Percentiles rank a stretch among this genome's conserved stretches.
Conservation (phyloP, 2,329 filamentous ascomycete species). For the Colletotrichum spaethianum region DNA sequence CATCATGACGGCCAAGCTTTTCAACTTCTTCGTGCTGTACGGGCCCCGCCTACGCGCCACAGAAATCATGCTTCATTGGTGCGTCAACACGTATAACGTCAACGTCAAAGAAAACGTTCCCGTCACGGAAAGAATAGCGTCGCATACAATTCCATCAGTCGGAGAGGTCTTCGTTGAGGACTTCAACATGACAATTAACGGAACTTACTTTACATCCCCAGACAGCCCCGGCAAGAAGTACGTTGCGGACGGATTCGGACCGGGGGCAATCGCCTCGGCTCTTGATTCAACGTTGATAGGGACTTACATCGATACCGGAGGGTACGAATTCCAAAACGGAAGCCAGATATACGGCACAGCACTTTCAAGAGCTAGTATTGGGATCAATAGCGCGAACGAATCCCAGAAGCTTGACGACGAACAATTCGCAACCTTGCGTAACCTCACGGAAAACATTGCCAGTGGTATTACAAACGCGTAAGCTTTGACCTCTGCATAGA, state of each 20-base stretch:
- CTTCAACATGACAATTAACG: constrained; percentile 16
- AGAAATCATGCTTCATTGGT: constrained; percentile 28
- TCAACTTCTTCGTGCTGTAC: constrained; percentile 26
- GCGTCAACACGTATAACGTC: constrained; percentile 26
- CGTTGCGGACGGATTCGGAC: constrained; percentile 15
- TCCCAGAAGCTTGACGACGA: constrained; percentile 29
- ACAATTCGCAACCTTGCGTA: constrained; percentile 8
- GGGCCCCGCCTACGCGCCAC: not conserved
- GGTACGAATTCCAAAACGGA: constrained; percentile 12
- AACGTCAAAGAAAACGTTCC: constrained; percentile 18
- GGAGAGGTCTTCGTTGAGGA: constrained; percentile 17
- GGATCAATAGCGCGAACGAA: not conserved
- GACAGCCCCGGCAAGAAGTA: constrained; percentile 12
- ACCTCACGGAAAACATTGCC: constrained; percentile 29
- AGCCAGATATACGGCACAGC: constrained; percentile 24
- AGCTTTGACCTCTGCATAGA: too few relatives aligned
- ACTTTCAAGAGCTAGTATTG: constrained; percentile 17
- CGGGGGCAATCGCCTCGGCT: not conserved
- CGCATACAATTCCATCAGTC: not conserved
- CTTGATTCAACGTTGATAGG: constrained; percentile 3
- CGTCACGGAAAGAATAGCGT: constrained; percentile 14
- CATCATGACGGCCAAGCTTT: constrained; percentile 6
- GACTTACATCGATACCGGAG: not conserved
- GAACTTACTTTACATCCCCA: constrained; percentile 28
- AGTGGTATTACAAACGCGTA: constrained; percentile 30